A percentile compares a stretch with the other conserved stretches of the same genome.
phyloP scores from a whole-genome alignment of 306 rosid species.

The Arachis stenosperma region DNA sequence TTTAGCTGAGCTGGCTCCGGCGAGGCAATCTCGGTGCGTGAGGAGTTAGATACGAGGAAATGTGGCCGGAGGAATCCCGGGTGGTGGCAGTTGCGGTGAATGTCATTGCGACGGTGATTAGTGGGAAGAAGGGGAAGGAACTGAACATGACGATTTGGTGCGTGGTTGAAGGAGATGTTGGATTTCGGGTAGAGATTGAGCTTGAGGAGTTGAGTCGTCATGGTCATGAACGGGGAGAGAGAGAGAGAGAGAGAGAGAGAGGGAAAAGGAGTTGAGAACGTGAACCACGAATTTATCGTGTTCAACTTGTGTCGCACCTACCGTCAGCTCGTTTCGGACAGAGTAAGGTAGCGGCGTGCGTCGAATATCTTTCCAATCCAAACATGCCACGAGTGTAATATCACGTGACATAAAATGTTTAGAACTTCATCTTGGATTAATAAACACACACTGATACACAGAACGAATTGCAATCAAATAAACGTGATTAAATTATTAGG shows the following conservation, averaged over 20 bases:
- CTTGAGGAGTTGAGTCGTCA: slow-evolving; percentile 54
- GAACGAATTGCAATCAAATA: too few species aligned
- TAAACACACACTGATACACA: too few species aligned
- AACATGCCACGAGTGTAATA: slow-evolving; percentile 25
- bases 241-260: not conserved
- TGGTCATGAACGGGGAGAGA: not conserved
- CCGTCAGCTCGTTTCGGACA: not conserved
- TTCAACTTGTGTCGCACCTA: not conserved
- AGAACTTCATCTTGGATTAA: too few species aligned
- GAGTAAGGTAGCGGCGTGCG: slow-evolving; percentile 24
- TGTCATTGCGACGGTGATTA: slow-evolving; percentile 35
- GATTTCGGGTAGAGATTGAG: slow-evolving; percentile 50
- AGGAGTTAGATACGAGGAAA: slow-evolving; percentile 53
- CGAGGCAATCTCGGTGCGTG: slow-evolving; percentile 41
- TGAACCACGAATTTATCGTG: slow-evolving; percentile 33
- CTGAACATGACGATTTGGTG: slow-evolving; percentile 41
- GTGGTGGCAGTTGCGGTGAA: slow-evolving; percentile 22
- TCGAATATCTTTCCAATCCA: slow-evolving; percentile 26
- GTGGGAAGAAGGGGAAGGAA: slow-evolving; percentile 43
- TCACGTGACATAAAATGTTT: too few species aligned
- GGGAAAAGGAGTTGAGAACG: not conserved
- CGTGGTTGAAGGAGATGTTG: slow-evolving; percentile 39
- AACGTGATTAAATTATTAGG: too few species aligned
- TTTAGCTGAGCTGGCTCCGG: slow-evolving; percentile 26
- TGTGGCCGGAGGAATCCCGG: slow-evolving; percentile 26